These are phyloP conservation scores for Pseudoscleropodium purum DNA, from an alignment of 225 moss, liverwort and hornwort species.

Conservation along the genomic window DNA sequence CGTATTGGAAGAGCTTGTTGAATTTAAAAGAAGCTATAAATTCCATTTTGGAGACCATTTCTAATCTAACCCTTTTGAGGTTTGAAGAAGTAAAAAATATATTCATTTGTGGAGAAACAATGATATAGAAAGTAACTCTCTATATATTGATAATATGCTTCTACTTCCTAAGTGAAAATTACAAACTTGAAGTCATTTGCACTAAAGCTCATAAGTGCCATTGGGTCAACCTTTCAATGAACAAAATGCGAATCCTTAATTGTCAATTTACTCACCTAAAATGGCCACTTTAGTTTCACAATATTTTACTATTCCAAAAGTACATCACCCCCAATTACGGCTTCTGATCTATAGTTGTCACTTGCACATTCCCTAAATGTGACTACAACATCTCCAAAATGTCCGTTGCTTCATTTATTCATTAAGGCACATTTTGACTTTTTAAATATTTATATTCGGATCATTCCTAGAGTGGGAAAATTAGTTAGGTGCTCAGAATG, in stretches of 20 bases:
- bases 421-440: neutral
- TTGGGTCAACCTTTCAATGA: neutral
- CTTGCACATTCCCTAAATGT: neutral
- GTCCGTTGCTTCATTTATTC: neutral
- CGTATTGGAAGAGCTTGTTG: neutral
- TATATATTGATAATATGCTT: neutral
- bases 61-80: neutral
- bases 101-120: neutral
- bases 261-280: neutral
- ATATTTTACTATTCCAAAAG: neutral
- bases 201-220: neutral
- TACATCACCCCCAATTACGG: neutral
- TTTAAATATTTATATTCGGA: neutral
- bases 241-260: neutral
- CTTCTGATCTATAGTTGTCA: neutral
- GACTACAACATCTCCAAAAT: neutral
- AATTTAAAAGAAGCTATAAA: neutral
- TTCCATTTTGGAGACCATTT: neutral
- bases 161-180: neutral
- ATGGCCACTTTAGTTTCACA: fast-evolving
- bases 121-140: neutral
- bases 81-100: neutral
- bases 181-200: neutral
- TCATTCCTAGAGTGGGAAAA: neutral
- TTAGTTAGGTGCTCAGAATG: neutral